A percentile compares a stretch with the other conserved stretches of the same genome.
phyloP scores from a whole-genome alignment of 164 flowering plant species.

The Sextonia rubra region DNA sequence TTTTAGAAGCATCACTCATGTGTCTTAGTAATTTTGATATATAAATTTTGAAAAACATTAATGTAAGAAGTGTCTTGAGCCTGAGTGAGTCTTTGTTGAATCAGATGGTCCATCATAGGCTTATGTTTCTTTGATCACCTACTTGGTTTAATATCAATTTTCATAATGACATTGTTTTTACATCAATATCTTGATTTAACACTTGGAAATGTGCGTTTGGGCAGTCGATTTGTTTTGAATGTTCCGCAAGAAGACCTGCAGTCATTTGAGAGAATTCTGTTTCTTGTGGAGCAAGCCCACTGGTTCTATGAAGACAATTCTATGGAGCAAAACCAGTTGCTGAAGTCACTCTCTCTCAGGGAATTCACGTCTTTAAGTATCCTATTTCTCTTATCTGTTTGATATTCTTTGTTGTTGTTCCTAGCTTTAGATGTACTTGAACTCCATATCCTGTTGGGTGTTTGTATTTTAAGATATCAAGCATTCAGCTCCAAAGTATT shows the following conservation, averaged over 20 bases:
- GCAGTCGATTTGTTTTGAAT: conserved; percentile 95
- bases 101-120: neutral
- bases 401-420: neutral
- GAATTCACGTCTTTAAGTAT: conserved; percentile 94
- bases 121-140: neutral
- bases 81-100: too few species aligned
- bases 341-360: conserved; percentile 81
- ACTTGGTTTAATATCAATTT: neutral
- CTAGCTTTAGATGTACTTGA: neutral
- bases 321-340: conserved; percentile 78
- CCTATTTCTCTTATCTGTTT: conserved; percentile 29
- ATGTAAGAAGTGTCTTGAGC: too few species aligned
- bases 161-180: neutral
- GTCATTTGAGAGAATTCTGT: conserved; percentile 91
- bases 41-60: too few species aligned
- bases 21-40: too few species aligned
- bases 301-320: conserved; percentile 98
- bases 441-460: neutral
- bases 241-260: conserved; percentile 93
- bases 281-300: conserved; percentile 98
- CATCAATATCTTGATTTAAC: neutral
- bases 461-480: neutral
- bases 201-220: conserved; percentile 1
- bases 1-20: too few species aligned
- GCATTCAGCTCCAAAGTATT: neutral